Percentiles rank a stretch among this genome's conserved stretches.
These are phyloP conservation scores for Cercospora sp. DNA, from an alignment of 2,329 filamentous ascomycete genomes.

Conservation along the genomic window DNA sequence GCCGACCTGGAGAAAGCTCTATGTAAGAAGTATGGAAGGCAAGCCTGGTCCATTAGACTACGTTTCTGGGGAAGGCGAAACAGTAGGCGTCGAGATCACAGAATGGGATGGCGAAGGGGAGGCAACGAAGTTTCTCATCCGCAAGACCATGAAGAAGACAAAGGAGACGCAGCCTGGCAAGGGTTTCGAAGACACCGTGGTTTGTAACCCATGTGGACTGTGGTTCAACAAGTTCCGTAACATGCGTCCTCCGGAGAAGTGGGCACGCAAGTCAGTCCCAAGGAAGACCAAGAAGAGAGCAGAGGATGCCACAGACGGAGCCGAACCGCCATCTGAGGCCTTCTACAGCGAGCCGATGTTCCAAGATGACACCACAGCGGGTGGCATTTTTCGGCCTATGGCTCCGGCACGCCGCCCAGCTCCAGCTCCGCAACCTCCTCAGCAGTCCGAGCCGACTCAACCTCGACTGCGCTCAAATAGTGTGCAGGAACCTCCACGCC, in stretches of 20 bases:
- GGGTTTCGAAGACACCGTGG: constrained; percentile 67
- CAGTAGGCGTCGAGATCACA: constrained; percentile 72
- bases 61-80: constrained; percentile 69
- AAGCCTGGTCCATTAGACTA: constrained; percentile 69
- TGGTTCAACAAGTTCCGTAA: constrained; percentile 88
- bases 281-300: constrained; percentile 34
- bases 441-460: background rate
- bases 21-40: constrained; percentile 72
- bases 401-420: constrained; percentile 28
- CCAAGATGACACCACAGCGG: constrained; percentile 28
- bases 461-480: constrained; percentile 47
- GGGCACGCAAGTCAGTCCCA: constrained; percentile 56
- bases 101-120: constrained; percentile 63
- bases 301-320: constrained; percentile 32
- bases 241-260: constrained; percentile 80
- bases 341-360: constrained; percentile 35
- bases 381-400: background rate
- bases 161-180: constrained; percentile 34
- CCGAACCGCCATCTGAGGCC: constrained; percentile 37
- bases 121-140: constrained; percentile 67
- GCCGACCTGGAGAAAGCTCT: constrained; percentile 92
- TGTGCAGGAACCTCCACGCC: constrained; percentile 43
- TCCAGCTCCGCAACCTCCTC: background rate
- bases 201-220: constrained; percentile 95
- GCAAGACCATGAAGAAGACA: constrained; percentile 73